Conservation (phyloP, 2,329 filamentous ascomycete species). For the Corynespora cassiicola region DNA sequence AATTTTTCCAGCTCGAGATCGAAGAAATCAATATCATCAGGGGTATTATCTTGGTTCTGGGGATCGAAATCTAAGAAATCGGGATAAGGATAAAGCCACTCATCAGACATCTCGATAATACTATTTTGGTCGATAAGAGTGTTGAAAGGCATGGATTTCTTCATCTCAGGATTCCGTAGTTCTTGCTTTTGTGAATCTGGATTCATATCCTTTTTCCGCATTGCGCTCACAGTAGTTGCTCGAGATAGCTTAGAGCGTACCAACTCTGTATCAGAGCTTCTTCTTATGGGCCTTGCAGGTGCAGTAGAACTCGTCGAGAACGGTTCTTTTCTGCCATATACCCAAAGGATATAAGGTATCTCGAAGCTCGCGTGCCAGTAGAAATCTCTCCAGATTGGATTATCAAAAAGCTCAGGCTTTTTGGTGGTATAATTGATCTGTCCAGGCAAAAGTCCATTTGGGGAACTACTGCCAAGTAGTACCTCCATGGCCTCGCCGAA, state of each 20-base stretch:
- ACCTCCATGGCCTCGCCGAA: neutral
- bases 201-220: neutral
- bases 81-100: constrained; percentile 12
- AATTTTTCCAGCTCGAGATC: too few species aligned
- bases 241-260: too few species aligned
- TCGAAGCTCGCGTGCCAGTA: constrained; percentile 12
- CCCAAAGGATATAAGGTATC: constrained; percentile 9
- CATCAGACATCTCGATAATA: constrained; percentile 9
- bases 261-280: too few species aligned
- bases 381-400: neutral
- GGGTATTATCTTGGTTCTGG: too few species aligned
- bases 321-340: neutral
- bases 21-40: too few species aligned
- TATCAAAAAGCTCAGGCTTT: neutral
- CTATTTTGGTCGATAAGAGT: constrained; percentile 7
- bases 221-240: too few species aligned
- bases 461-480: neutral
- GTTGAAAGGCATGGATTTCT: constrained; percentile 7
- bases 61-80: constrained; percentile 7
- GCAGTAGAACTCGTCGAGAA: too few species aligned
- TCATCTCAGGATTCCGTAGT: too few species aligned
- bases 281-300: too few species aligned
- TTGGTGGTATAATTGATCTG: neutral
- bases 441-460: constrained; percentile 1
- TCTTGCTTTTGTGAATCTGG: neutral